These are phyloP conservation scores for Zymoseptoria passerinii DNA, from an alignment of 2,329 filamentous ascomycete genomes.

Conservation along the genomic window DNA sequence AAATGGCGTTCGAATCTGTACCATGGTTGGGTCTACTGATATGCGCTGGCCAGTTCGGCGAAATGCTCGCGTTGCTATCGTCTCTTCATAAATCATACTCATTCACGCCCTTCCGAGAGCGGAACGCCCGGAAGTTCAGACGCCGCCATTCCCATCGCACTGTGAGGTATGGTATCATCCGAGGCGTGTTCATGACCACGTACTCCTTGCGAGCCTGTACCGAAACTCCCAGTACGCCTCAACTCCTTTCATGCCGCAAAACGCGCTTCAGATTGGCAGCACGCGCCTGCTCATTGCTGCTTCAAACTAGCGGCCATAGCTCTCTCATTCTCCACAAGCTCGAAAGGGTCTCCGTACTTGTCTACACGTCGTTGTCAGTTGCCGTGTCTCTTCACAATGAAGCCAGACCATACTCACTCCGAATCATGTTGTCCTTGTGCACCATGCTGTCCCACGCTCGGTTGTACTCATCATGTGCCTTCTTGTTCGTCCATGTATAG, in stretches of 20 bases:
- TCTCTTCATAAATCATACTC: neutral
- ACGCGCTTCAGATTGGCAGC: neutral
- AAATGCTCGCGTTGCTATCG: neutral
- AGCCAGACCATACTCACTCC: conserved; percentile 19
- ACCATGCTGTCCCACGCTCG: conserved; percentile 43
- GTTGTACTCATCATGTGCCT: conserved; percentile 48
- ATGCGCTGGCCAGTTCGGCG: neutral
- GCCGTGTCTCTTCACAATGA: neutral
- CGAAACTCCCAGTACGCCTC: neutral
- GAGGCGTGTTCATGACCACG: neutral
- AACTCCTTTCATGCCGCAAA: conserved; percentile 1
- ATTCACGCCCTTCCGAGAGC: neutral
- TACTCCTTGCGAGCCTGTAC: neutral
- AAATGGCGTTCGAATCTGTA: neutral
- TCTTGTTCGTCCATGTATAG: conserved; percentile 48
- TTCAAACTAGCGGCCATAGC: conserved; percentile 17
- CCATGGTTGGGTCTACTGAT: neutral
- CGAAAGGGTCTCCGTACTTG: conserved; percentile 30
- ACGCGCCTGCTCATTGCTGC: conserved; percentile 1
- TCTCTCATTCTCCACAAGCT: conserved; percentile 27
- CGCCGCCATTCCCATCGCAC: too few species aligned
- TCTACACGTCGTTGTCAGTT: conserved; percentile 17
- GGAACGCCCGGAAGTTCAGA: neutral
- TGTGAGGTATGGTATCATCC: neutral
- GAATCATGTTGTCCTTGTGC: conserved; percentile 38